Conservation (phyloP, 768 basidiomycete species). For the Coprinopsis strossmayeri region DNA sequence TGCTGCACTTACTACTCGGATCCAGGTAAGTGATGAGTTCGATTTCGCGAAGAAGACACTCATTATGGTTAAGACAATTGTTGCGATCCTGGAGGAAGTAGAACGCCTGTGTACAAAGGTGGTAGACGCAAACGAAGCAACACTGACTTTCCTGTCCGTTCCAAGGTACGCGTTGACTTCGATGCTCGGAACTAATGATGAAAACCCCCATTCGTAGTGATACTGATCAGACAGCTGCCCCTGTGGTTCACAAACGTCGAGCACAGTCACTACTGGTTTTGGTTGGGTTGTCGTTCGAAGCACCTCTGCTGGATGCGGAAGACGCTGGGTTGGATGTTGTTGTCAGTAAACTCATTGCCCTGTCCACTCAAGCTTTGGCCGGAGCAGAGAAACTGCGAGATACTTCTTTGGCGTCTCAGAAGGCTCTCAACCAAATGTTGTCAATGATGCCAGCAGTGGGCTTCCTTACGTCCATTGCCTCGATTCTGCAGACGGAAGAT, state of each 20-base stretch:
- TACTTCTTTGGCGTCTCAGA: slow-evolving; percentile 40
- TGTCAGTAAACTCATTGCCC: slow-evolving; percentile 42
- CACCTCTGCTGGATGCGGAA: slow-evolving; percentile 14
- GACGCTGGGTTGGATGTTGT: slow-evolving; percentile 37
- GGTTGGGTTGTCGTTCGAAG: slow-evolving; percentile 46
- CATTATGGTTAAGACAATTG: slow-evolving; percentile 40
- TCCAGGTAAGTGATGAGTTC: slow-evolving; percentile 35
- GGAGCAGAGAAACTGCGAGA: slow-evolving; percentile 21
- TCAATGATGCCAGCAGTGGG: slow-evolving; percentile 61
- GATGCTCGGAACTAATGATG: not conserved
- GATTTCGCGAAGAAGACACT: not conserved
- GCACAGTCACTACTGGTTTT: slow-evolving; percentile 66
- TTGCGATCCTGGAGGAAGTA: slow-evolving; percentile 62
- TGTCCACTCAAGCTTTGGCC: slow-evolving; percentile 21
- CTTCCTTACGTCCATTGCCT: slow-evolving; percentile 53
- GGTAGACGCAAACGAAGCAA: slow-evolving; percentile 27
- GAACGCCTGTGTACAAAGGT: slow-evolving; percentile 45
- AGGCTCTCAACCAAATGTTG: slow-evolving; percentile 48
- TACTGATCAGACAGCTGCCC: slow-evolving; percentile 46
- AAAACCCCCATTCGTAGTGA: slow-evolving; percentile 36
- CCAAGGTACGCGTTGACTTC: slow-evolving; percentile 35
- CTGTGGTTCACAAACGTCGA: slow-evolving; percentile 46
- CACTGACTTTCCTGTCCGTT: slow-evolving; percentile 49
- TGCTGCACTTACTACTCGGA: slow-evolving; percentile 38
- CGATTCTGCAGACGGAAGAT: slow-evolving; percentile 51